phyloP scores from a whole-genome alignment of 352 stramenopile species.

The Globisporangium canariense region DNA sequence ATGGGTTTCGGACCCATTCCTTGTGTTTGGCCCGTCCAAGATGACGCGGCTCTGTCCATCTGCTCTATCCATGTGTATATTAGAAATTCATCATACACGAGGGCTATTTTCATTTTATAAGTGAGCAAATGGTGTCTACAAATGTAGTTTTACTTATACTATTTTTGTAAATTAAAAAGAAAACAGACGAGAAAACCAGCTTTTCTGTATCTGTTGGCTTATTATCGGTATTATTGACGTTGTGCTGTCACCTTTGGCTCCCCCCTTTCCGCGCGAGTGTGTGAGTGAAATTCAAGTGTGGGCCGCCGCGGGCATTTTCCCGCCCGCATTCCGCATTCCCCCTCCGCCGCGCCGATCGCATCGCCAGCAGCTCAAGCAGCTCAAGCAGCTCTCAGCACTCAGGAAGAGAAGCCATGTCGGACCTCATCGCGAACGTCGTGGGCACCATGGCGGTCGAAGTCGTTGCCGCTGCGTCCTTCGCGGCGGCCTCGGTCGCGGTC shows the following conservation, averaged over 20 bases:
- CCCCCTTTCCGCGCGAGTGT: background rate
- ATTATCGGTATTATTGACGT: background rate
- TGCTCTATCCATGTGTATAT: conserved; percentile 10
- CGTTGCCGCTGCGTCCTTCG: conserved; percentile 45
- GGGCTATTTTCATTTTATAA: too few relatives aligned
- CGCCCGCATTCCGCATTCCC: conserved; percentile 13
- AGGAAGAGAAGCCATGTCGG: conserved; percentile 9
- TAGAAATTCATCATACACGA: background rate
- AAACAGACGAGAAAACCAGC: too few relatives aligned
- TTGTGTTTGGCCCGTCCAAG: background rate
- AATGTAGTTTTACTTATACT: background rate
- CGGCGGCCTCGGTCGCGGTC: conserved; percentile 34
- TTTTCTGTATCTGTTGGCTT: background rate
- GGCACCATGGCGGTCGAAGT: conserved; percentile 42
- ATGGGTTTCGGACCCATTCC: background rate
- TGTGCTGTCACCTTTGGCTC: background rate
- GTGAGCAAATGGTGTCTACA: background rate
- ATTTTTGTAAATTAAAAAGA: too few relatives aligned
- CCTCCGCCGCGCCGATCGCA: background rate
- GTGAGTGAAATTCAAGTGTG: conserved; percentile 11
- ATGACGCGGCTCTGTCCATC: background rate
- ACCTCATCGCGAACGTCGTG: conserved; percentile 28
- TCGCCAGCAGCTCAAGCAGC: background rate
- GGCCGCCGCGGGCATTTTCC: background rate
- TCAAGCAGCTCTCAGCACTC: background rate